Base-by-base conservation (phyloP, 2,329 filamentous ascomycete genomes). In the Trichoderma hamatum region DNA sequence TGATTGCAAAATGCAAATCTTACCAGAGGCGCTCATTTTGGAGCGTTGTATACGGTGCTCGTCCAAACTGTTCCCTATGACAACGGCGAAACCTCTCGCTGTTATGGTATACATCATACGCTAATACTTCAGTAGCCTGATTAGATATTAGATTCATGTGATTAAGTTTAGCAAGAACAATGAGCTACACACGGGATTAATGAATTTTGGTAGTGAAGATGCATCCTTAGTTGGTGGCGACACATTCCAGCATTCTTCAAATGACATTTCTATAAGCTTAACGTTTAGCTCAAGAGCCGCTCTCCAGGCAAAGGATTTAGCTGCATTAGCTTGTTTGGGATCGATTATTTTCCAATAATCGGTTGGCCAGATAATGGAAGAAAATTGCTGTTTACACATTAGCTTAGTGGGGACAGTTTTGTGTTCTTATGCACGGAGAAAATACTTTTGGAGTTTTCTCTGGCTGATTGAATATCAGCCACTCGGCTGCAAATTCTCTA, bases 31-130 rank as follows among this genome's bases (percentile, higher is more conserved):
- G 28, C 34, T 61, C 32, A 46, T 61, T 61, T 26, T 39, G 58
- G 24, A 28, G 28, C n/a, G 58, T 61, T 21, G 34, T 61, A 24
- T 61, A 61, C 5, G 58, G 58, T 14, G 34, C 58, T 34, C 14
- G 26, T 10, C 24, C 11, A 28, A 39, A 61, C 34, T 28, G 5
- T 6, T 46, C 36, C 58, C 3, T 13, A 21, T 61, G 26, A 3
- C 58, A n/a, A 24, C 5, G 9, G 36, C 58, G 58, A 46, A 61
- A 61, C 1, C 24, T 13, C 16, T 39, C 32, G 36, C 58, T 61
- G 58, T 61, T 61, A 19, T 46, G 58, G 34, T 61, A 61, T 34
- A 61, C 58, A 28, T 61, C 58, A 19, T 46, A 46, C 32, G 58
- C 32, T n/a, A 61, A 39, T 0, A 24, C 58, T 13, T 30, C 58